Evolutionary conservation across 2,329 filamentous ascomycete species (phyloP).

Genomic region (Byssoonygena ceratinophila): DNA sequence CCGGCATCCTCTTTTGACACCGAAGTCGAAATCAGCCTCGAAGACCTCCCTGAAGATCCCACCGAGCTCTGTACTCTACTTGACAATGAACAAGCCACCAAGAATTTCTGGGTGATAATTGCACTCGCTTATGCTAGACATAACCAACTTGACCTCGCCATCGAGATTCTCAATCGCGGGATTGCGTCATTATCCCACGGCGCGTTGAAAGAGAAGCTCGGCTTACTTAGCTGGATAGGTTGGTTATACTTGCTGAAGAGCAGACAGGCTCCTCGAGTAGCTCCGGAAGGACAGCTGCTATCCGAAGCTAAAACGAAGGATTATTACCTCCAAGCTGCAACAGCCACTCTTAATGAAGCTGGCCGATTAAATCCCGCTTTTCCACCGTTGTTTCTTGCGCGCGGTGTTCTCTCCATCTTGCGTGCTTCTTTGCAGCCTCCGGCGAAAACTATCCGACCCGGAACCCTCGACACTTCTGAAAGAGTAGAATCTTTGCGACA

Average conservation of each 20-base stretch:
- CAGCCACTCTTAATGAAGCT: slow-evolving; percentile 86
- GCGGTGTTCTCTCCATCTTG: slow-evolving; percentile 78
- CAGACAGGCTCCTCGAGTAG: slow-evolving; percentile 61
- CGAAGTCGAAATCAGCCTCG: slow-evolving; percentile 83
- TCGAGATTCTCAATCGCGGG: slow-evolving; percentile 61
- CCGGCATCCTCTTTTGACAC: slow-evolving; percentile 52
- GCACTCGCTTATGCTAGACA: slow-evolving; percentile 94
- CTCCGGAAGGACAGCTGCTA: slow-evolving; percentile 52
- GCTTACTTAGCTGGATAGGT: slow-evolving; percentile 71
- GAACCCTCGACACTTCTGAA: slow-evolving; percentile 57
- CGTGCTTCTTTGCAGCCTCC: slow-evolving; percentile 74
- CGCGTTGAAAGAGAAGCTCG: slow-evolving; percentile 70
- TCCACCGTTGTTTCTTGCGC: slow-evolving; percentile 78
- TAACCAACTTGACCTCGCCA: slow-evolving; percentile 75
- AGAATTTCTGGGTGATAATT: slow-evolving; percentile 96
- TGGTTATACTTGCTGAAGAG: slow-evolving; percentile 90
- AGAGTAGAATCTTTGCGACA: slow-evolving; percentile 67
- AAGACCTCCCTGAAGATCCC: slow-evolving; percentile 82
- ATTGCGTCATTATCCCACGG: slow-evolving; percentile 58
- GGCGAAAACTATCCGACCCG: slow-evolving; percentile 53
- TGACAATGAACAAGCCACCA: slow-evolving; percentile 84
- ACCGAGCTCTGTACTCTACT: slow-evolving; percentile 90
- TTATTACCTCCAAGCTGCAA: slow-evolving; percentile 81
- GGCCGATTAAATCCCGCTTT: slow-evolving; percentile 86
- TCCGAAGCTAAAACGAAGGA: slow-evolving; percentile 84